These are phyloP conservation scores for Pilasporangium apinafurcum DNA, from an alignment of 352 stramenopile genomes.

Conservation along the genomic window DNA sequence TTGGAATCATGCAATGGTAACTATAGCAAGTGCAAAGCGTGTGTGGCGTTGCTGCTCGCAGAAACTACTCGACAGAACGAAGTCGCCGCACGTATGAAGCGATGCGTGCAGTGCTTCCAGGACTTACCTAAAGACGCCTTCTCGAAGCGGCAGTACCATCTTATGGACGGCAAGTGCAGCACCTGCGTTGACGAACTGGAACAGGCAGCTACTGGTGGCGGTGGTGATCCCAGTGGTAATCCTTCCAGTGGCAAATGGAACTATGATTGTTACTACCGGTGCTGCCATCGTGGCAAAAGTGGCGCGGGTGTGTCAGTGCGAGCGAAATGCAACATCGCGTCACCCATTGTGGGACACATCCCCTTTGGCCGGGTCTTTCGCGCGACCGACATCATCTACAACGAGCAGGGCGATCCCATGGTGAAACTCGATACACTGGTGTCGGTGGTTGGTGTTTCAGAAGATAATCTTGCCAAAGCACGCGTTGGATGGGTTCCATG, in stretches of 20 bases:
- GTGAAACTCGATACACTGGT: conserved; percentile 51
- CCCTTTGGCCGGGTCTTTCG: conserved; percentile 59
- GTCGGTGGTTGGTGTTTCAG: conserved; percentile 17
- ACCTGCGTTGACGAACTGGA: conserved; percentile 47
- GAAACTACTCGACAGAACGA: conserved; percentile 7
- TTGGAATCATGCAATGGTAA: no score
- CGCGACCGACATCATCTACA: conserved; percentile 49
- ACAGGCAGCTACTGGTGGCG: conserved; percentile 14
- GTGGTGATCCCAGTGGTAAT: no score
- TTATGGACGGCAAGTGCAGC: conserved; percentile 59
- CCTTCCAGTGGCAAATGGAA: conserved; percentile 43
- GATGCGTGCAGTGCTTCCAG: conserved; percentile 74
- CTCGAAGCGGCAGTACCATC: conserved; percentile 66
- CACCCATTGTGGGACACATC: conserved; percentile 51
- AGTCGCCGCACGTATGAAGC: conserved; percentile 31
- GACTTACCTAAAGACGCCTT: conserved; percentile 48
- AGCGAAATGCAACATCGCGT: conserved; percentile 62
- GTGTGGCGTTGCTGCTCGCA: conserved; percentile 25
- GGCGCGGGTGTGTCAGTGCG: conserved; percentile 63
- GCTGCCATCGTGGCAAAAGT: conserved; percentile 58
- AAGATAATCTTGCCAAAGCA: conserved; percentile 9
- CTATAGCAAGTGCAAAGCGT: conserved; percentile 54
- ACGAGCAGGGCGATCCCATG: conserved; percentile 72
- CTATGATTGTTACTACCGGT: conserved; percentile 61
- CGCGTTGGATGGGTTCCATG: conserved; percentile 58